Percentiles rank a stretch among this genome's conserved stretches.
phyloP scores from a whole-genome alignment of 805 yeast species.

The Sporopachydermia quercuum region DNA sequence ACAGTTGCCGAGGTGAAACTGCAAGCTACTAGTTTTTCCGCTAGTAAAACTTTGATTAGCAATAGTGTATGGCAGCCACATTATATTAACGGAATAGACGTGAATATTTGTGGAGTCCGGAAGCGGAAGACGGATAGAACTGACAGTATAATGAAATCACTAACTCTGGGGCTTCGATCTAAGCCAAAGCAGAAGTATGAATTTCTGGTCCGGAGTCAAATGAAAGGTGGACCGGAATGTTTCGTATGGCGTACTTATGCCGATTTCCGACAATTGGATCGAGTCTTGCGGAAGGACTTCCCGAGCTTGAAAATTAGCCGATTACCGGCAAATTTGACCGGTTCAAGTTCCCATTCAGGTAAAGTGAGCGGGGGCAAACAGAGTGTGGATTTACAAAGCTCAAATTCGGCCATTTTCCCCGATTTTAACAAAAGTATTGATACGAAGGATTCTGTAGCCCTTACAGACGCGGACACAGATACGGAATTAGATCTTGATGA shows the following conservation, averaged over 20 bases:
- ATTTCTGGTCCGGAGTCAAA: not conserved
- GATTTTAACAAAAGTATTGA: no score
- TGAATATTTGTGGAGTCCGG: conserved; percentile 59
- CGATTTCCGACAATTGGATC: not conserved
- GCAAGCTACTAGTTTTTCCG: not conserved
- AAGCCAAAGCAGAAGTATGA: not conserved
- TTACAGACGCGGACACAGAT: not conserved
- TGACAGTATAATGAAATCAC: conserved; percentile 11
- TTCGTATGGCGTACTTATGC: not conserved
- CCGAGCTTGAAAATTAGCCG: not conserved
- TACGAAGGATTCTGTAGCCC: no score
- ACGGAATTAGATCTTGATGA: not conserved
- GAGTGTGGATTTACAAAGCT: not conserved
- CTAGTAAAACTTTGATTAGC: conserved; percentile 9
- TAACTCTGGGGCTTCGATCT: not conserved
- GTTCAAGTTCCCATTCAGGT: not conserved
- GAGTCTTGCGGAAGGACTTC: not conserved
- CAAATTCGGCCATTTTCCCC: no score
- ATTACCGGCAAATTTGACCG: not conserved
- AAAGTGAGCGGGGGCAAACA: not conserved
- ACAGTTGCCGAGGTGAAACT: conserved; percentile 4
- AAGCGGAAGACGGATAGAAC: conserved; percentile 4
- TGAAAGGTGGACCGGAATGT: not conserved
- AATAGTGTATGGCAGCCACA: conserved; percentile 11
- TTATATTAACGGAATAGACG: conserved; percentile 39